Evolutionary conservation across 2,329 filamentous ascomycete genomes (phyloP), one percentile per base, ranked within the genome.

Genomic region (Nemania abortiva): DNA sequence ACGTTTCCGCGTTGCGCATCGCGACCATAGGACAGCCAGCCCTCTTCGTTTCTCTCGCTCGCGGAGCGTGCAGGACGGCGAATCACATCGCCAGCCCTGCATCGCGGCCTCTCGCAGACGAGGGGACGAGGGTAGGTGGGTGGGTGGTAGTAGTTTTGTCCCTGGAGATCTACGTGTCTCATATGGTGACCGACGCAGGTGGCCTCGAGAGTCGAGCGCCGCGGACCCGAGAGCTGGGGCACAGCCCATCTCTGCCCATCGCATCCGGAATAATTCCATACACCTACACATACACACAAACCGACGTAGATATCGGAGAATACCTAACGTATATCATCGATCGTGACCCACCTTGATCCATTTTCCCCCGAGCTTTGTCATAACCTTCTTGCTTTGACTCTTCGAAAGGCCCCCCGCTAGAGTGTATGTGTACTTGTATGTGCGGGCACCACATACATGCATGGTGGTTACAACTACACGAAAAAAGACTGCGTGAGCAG

Each of bases 161-260:
- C 65, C 61, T 53, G 61, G 42, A 60, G 61, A 65, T 65, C 61
- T 39, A 39, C 45, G 59, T 63, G 65, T 68, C 54, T 64, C 65
- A 56, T 15, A 42, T 13, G 37, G 37, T 5, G 31, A 9, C 31
- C 4, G 5, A 4, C 31, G 37, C 11, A 42, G 37, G 37, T 42
- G 37, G 37, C 37, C 6, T 42, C 37, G 37, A 42, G 9, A 10
- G 3, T 42, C 11, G 6, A 15, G 13, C 29, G 45, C 53, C n/a
- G 42, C 50, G 9, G n/a, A n/a, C 20, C 50, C 27, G 39, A 37
- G 7, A 31, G 11, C n/a, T 37, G 31, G 34, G 42, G 6, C 13
- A 49, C 45, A 6, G 22, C 15, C 5, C 31, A 3, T 7, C 42
- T 15, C 37, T 5, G 31, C 31, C 31, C 31, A 34, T 4, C 9